phyloP scores from a whole-genome alignment of 805 yeast species.

The Jamesozyma hellenica region DNA sequence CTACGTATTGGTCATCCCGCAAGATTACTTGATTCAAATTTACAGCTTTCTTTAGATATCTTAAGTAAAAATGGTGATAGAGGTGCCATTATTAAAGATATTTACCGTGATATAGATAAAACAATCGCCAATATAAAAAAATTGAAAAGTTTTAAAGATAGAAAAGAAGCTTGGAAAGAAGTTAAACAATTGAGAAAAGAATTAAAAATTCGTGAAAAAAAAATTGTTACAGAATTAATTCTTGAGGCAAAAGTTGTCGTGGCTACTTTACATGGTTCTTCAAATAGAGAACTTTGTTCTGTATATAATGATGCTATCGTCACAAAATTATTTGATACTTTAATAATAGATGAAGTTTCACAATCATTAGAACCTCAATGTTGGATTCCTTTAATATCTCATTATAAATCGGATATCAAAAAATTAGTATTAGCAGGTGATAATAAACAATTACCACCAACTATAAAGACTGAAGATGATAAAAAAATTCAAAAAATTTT shows the following conservation, averaged over 20 bases:
- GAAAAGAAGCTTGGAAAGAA: constrained; percentile 57
- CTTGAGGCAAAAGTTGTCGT: constrained; percentile 57
- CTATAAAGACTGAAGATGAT: constrained; percentile 51
- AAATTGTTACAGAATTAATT: constrained; percentile 49
- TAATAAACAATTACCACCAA: constrained; percentile 85
- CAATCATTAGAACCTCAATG: constrained; percentile 92
- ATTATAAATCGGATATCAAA: constrained; percentile 38
- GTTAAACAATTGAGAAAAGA: constrained; percentile 65
- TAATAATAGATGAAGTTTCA: constrained; percentile 91
- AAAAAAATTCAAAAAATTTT: constrained; percentile 36
- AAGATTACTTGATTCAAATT: constrained; percentile 50
- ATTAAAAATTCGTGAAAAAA: constrained; percentile 52
- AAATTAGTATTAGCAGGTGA: constrained; percentile 84
- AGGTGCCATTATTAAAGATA: constrained; percentile 54
- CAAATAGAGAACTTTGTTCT: constrained; percentile 56
- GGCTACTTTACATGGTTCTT: constrained; percentile 82
- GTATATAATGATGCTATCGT: constrained; percentile 30
- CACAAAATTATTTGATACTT: constrained; percentile 50
- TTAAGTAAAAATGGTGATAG: constrained; percentile 49
- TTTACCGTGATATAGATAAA: constrained; percentile 58
- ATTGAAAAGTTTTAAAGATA: constrained; percentile 51
- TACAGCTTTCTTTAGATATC: constrained; percentile 68
- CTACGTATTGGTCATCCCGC: constrained; percentile 93
- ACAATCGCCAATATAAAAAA: constrained; percentile 50
- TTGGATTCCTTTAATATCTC: constrained; percentile 82